Percentiles rank a stretch among this genome's conserved stretches.
phyloP scores from a whole-genome alignment of 129 eudicot species.

The Flaveria ramosissima region DNA sequence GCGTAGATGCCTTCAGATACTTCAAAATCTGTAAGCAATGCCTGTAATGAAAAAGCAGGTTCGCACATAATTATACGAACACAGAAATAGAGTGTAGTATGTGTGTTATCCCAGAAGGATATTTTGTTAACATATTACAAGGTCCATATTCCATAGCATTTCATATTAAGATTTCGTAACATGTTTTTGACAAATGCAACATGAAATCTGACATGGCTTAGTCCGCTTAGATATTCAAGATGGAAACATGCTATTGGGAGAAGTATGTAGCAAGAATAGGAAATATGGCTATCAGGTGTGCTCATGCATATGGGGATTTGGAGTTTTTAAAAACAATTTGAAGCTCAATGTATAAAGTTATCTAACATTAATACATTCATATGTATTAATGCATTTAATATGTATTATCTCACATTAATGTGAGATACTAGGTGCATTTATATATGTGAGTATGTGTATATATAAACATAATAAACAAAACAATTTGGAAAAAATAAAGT shows the following conservation, averaged over 20 bases:
- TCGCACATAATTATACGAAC: conserved; percentile 3
- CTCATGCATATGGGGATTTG: neutral
- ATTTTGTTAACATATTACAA: conserved; percentile 4
- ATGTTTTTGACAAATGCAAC: neutral
- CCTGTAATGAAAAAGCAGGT: conserved; percentile 49
- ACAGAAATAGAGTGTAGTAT: neutral
- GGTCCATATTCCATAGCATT: neutral
- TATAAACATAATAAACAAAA: neutral
- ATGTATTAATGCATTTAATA: no score
- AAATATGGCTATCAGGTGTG: neutral
- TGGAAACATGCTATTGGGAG: no score
- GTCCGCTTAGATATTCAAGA: no score
- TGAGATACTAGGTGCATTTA: neutral
- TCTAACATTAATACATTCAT: no score
- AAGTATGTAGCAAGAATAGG: no score
- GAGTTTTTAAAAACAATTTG: neutral
- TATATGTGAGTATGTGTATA: neutral
- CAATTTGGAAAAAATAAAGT: neutral
- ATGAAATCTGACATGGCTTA: neutral
- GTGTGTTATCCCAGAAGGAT: neutral
- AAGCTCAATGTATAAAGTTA: no score
- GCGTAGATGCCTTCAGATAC: conserved; percentile 96
- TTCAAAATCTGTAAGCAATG: conserved; percentile 84
- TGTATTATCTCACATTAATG: no score
- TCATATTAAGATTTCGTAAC: no score